These are phyloP conservation scores for Hortiboletus campestris DNA, from an alignment of 768 basidiomycete species.

Conservation along the genomic window DNA sequence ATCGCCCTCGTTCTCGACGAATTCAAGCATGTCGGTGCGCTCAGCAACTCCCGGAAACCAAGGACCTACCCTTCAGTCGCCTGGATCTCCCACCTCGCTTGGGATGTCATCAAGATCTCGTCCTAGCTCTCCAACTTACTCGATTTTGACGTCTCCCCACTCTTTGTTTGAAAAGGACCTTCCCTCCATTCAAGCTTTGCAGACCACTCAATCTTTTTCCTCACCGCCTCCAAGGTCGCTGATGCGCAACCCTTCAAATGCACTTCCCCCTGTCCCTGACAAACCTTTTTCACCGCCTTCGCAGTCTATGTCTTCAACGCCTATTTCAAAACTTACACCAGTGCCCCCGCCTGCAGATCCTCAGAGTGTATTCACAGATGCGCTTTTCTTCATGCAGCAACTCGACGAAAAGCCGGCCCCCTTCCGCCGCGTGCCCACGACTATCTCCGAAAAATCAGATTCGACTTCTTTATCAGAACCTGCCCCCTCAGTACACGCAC, in stretches of 20 bases:
- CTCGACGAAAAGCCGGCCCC: conserved; percentile 36
- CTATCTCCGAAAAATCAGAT: conserved; percentile 45
- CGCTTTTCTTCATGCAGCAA: conserved; percentile 70
- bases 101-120: conserved; percentile 22
- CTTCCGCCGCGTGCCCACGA: conserved; percentile 42
- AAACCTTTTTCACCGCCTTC: conserved; percentile 18
- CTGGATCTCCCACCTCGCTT: conserved; percentile 15
- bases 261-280: conserved; percentile 30
- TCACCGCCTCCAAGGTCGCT: conserved; percentile 12
- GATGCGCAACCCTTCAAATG: conserved; percentile 9
- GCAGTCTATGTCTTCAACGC: conserved; percentile 22
- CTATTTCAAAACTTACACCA: conserved; percentile 26
- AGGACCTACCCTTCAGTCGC: conserved; percentile 10
- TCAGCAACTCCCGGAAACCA: conserved; percentile 19
- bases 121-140: conserved; percentile 26
- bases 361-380: conserved; percentile 50
- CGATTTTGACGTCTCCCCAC: conserved; percentile 38
- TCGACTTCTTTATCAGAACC: conserved; percentile 32
- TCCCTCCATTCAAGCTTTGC: conserved; percentile 33
- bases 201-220: conserved; percentile 12
- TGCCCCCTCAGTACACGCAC: conserved; percentile 12
- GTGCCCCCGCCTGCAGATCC: conserved; percentile 18
- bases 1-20: conserved; percentile 31
- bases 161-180: conserved; percentile 33
- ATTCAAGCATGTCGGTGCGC: conserved; percentile 26